Evolutionary conservation across 441 rosid species (phyloP), one percentile per base, ranked within the genome.

Genomic region (Mallotus japonicus): DNA sequence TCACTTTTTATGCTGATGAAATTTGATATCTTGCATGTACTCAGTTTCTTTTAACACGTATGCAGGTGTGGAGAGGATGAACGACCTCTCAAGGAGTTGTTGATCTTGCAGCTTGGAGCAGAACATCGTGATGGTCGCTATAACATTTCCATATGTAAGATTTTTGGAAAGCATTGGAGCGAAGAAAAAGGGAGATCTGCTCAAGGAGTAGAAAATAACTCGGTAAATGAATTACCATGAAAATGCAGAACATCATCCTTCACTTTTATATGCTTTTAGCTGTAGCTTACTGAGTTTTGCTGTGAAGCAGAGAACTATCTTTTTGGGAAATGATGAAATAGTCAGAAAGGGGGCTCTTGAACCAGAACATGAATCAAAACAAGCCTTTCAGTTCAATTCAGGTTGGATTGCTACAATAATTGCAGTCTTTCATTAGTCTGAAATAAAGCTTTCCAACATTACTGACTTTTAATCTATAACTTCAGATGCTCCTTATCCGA

Each of bases 51-150:
- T 61, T 15, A 47, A 42, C 16, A 37, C 63, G 5, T 58, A 14
- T 62, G 66, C 84, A 87, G 96, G 34, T 90, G 96, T 8, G 90
- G 93, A 40, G 92, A 89, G 82, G 93, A 90, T 64, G 93, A 90
- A 78, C 92, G 77, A 37, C 96, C 96, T 7, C 87, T 89, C 63
- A 85, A 86, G 10, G 93, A 90, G 71, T 70, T 90, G 61, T 47
- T 90, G 80, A 74, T 90, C 75, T 76, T 89, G 83, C 87, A 82
- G 75, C 87, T 88, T 49, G 89, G 83, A 62, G 72, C 72, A 19
- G 85, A 84, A 49, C 80, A 82, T 79, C 81, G 75, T 6, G 78
- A 84, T n/a, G 75, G 71, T 19, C 78, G 76, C 51, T 74, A 78
- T 46, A 82, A 62, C 72, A 70, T 79, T 42, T 79, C 90, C 69